phyloP scores from a whole-genome alignment of 306 rosid genomes.

The Sesbania bispinosa region DNA sequence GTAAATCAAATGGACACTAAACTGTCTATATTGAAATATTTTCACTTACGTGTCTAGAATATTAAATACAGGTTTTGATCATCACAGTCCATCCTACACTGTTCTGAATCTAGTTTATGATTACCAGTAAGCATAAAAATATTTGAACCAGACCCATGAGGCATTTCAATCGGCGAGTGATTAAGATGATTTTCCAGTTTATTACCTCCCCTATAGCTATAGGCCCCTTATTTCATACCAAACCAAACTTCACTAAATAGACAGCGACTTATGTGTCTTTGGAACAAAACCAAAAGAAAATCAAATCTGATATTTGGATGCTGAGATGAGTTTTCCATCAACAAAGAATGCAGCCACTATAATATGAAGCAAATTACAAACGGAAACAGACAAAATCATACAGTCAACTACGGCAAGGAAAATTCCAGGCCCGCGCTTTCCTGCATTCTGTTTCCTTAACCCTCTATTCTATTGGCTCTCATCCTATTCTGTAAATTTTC shows the following conservation, averaged over 20 bases:
- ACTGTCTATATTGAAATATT: too few species aligned
- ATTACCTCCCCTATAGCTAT: too few species aligned
- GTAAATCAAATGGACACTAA: too few species aligned
- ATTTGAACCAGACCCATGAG: too few species aligned
- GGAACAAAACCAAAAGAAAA: constrained; percentile 1
- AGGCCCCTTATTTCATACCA: not conserved
- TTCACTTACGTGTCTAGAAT: too few species aligned
- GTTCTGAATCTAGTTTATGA: not conserved
- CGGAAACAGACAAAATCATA: constrained; percentile 43
- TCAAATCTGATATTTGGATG: not conserved
- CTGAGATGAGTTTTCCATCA: constrained; percentile 27
- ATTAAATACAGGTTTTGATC: not conserved
- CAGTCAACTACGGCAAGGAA: constrained; percentile 18
- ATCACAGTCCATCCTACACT: not conserved
- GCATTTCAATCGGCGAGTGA: not conserved
- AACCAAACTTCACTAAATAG: not conserved
- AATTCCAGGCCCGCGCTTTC: constrained; percentile 27
- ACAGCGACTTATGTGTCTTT: not conserved
- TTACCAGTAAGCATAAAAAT: not conserved
- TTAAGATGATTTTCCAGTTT: not conserved
- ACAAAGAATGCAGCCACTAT: constrained; percentile 61
- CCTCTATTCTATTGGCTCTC: constrained; percentile 38
- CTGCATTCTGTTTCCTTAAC: constrained; percentile 49
- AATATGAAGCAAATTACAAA: constrained; percentile 46
- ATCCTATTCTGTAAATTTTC: constrained; percentile 29